phyloP scores from a whole-genome alignment of 2,329 filamentous ascomycete species.

The Colletotrichum siamense region DNA sequence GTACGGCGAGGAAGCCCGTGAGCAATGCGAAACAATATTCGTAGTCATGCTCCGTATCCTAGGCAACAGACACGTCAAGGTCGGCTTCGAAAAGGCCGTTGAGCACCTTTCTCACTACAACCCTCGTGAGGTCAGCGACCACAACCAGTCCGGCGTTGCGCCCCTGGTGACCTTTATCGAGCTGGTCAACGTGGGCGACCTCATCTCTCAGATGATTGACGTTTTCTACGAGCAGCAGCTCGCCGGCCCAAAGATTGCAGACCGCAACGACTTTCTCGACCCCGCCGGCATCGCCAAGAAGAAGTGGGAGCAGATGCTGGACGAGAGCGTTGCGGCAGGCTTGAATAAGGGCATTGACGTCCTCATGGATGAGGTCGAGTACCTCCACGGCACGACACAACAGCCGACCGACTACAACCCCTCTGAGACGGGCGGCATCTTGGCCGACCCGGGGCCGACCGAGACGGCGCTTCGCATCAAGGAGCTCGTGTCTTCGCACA shows the following conservation, averaged over 20 bases:
- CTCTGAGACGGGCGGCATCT: constrained; percentile 36
- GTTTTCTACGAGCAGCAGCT: constrained; percentile 98
- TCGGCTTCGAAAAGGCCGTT: constrained; percentile 93
- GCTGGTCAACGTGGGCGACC: constrained; percentile 94
- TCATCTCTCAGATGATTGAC: constrained; percentile 99
- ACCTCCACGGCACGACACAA: constrained; percentile 89
- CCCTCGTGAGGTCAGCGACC: constrained; percentile 79
- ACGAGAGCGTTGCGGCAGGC: constrained; percentile 93
- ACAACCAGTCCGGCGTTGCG: constrained; percentile 76
- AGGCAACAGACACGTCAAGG: constrained; percentile 84
- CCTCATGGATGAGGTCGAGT: constrained; percentile 97
- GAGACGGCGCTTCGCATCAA: constrained; percentile 81
- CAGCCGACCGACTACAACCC: constrained; percentile 91
- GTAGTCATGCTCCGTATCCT: constrained; percentile 83
- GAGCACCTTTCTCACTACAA: constrained; percentile 91
- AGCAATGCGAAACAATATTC: constrained; percentile 91
- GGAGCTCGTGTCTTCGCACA: constrained; percentile 86
- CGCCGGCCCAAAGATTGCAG: constrained; percentile 79
- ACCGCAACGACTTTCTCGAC: constrained; percentile 93
- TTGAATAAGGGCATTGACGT: constrained; percentile 98
- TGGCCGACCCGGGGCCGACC: constrained; percentile 73
- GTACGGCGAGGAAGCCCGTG: constrained; percentile 80
- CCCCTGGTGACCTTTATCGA: constrained; percentile 96
- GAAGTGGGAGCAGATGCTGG: constrained; percentile 97
- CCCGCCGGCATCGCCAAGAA: constrained; percentile 95